Evolutionary conservation across 495 filamentous ascomycete species (phyloP), one percentile per base, ranked within the genome.

Genomic region (Tetracladium setigerum): DNA sequence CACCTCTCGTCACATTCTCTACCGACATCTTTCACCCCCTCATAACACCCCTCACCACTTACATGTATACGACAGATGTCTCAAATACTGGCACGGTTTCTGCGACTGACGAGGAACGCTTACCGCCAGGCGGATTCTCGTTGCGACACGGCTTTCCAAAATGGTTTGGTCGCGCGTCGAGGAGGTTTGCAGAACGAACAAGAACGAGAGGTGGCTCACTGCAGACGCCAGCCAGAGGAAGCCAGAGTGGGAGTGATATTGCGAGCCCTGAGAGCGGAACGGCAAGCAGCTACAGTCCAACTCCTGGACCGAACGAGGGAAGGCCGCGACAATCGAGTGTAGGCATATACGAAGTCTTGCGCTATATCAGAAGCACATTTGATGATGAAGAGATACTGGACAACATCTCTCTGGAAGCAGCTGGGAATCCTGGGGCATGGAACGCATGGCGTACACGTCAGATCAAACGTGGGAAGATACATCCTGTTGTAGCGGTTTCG

Each of bases 1-100:
- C 92, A 34, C 92, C 92, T 5, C 70, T 87, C 4, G 80, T 98
- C 40, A 90, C 81, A 34, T 95, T 98, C 62, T 71, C 78, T 22
- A 92, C 85, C 36, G 91, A 96, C 54, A 81, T 96, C 43, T 98
- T 95, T 63, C 91, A 98, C 65, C 92, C 91, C 11, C 74, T 98
- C 19, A 81, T 97, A 57, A 84, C 89, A 2, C 88, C 91, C 15
- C 72, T 91, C 12, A 95, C 88, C 5, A 94, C 88, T 2, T 88
- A 94, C 63, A 90, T 87, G 49, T 92, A 91, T 67, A 83, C 86
- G 38, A 88, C 86, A 17, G 78, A 82, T 49, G 75, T 82, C 5
- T 71, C 82, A 27, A 72, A 77, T 43, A 79, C 68, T 19, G 85
- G 84, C 22, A 86, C 86, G 0, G 82, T 86, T 35, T 89, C 85